phyloP scores from a whole-genome alignment of 2,329 filamentous ascomycete genomes.

The Neofusicoccum kwambonambiense region DNA sequence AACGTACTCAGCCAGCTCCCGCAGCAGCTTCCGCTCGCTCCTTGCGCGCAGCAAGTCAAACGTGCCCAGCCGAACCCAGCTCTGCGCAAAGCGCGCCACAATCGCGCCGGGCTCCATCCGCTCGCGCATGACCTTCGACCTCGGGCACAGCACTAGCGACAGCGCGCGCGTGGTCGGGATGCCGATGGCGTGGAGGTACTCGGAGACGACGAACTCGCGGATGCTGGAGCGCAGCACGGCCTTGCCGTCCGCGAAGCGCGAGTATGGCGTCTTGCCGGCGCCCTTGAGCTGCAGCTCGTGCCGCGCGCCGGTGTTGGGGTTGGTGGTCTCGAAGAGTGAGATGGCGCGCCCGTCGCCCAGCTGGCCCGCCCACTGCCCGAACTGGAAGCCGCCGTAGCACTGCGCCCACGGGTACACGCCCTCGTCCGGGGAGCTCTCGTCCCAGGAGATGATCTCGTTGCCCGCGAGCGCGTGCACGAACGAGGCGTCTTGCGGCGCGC shows the following conservation, averaged over 20 bases:
- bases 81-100: slow-evolving; percentile 85
- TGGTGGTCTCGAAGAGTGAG: slow-evolving; percentile 86
- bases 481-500: slow-evolving; percentile 67
- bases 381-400: slow-evolving; percentile 79
- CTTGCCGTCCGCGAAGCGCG: slow-evolving; percentile 92
- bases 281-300: slow-evolving; percentile 96
- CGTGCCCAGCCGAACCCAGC: slow-evolving; percentile 89
- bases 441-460: slow-evolving; percentile 78
- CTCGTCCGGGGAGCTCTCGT: slow-evolving; percentile 58
- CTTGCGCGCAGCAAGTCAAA: slow-evolving; percentile 88
- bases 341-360: slow-evolving; percentile 93
- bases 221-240: slow-evolving; percentile 91
- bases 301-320: slow-evolving; percentile 65
- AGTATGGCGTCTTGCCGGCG: slow-evolving; percentile 90
- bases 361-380: slow-evolving; percentile 90
- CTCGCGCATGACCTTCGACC: slow-evolving; percentile 73
- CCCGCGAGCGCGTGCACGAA: slow-evolving; percentile 79
- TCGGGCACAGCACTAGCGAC: slow-evolving; percentile 73
- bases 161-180: slow-evolving; percentile 87
- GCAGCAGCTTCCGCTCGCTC: slow-evolving; percentile 72
- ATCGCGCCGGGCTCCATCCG: slow-evolving; percentile 86
- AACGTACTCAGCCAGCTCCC: slow-evolving; percentile 75
- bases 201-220: slow-evolving; percentile 88
- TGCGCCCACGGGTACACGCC: slow-evolving; percentile 96
- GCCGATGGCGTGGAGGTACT: slow-evolving; percentile 78